Percentiles rank a stretch among this genome's conserved stretches.
Evolutionary conservation across 805 yeast genomes (phyloP).

Genomic region (Henningerozyma blattae): DNA sequence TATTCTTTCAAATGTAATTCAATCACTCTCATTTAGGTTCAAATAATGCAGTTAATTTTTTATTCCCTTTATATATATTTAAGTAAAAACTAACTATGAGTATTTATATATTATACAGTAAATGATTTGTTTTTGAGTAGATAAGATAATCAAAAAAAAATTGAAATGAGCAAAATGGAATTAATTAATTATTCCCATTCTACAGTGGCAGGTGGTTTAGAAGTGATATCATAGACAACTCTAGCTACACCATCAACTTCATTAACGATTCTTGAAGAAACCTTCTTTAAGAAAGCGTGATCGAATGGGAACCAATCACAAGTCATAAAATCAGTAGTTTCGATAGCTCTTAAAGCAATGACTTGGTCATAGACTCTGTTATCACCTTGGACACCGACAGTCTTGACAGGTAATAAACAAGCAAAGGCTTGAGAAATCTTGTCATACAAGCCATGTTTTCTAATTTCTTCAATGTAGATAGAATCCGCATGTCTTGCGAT

Average conservation of each 20-base stretch:
- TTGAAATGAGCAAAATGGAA: not conserved
- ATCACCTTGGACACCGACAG: conserved; percentile 99
- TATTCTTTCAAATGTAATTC: too few relatives aligned
- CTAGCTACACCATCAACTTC: conserved; percentile 99
- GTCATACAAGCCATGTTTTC: conserved; percentile 81
- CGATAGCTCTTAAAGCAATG: conserved; percentile 96
- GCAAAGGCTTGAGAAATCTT: conserved; percentile 97
- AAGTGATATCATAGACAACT: conserved; percentile 96
- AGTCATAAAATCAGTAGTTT: conserved; percentile 97
- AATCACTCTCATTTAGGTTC: too few relatives aligned
- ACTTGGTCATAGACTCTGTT: conserved; percentile 99
- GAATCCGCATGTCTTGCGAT: conserved; percentile 96
- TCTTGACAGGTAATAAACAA: conserved; percentile 88
- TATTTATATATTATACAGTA: too few relatives aligned
- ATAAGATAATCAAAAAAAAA: too few relatives aligned
- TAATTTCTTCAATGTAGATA: conserved; percentile 94
- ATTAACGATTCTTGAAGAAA: conserved; percentile 91
- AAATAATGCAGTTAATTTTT: too few relatives aligned
- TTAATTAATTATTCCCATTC: conserved; percentile 76
- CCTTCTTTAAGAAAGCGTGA: conserved; percentile 80
- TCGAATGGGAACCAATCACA: conserved; percentile 98
- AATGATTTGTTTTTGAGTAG: too few relatives aligned
- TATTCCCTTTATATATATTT: too few relatives aligned
- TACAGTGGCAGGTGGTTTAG: conserved; percentile 99
- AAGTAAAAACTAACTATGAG: too few relatives aligned